Conservation (phyloP, 2,329 filamentous ascomycete species). For the Cercospora sp. region DNA sequence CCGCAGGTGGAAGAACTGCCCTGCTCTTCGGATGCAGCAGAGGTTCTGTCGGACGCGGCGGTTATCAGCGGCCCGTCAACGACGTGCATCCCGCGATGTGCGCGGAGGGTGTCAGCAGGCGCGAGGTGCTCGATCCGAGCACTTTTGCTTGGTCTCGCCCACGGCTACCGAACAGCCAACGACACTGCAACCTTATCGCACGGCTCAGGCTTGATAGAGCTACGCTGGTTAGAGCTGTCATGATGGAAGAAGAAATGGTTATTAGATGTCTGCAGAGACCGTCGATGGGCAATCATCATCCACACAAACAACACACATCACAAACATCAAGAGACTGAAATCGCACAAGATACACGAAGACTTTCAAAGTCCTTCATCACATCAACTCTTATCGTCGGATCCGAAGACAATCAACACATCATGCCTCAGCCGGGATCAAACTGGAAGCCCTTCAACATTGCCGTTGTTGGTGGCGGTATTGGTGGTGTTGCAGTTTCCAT, state of each 20-base stretch:
- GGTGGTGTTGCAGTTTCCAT: slow-evolving; percentile 56
- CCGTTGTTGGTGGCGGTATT: slow-evolving; percentile 55
- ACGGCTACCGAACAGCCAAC: slow-evolving; percentile 9
- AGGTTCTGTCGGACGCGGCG: slow-evolving; percentile 11
- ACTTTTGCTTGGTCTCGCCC: slow-evolving; percentile 6
- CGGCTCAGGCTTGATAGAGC: slow-evolving; percentile 11
- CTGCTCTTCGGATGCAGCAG: neutral
- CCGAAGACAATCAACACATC: neutral
- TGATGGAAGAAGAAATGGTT: slow-evolving; percentile 17
- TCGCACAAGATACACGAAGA: neutral
- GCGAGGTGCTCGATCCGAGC: slow-evolving; percentile 17
- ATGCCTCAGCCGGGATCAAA: slow-evolving; percentile 25
- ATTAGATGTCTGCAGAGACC: slow-evolving; percentile 21
- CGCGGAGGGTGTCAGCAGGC: neutral
- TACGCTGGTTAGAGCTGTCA: slow-evolving; percentile 7
- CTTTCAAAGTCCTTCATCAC: neutral
- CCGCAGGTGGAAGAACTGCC: neutral
- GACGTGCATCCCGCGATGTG: neutral
- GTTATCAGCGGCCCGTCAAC: slow-evolving; percentile 15
- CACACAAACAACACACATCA: slow-evolving; percentile 5
- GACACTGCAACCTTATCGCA: slow-evolving; percentile 8
- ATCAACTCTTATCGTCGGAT: neutral
- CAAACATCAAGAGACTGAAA: neutral
- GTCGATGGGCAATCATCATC: slow-evolving; percentile 4
- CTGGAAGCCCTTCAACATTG: slow-evolving; percentile 36